Percentiles rank a stretch among this genome's conserved stretches.
phyloP scores from a whole-genome alignment of 306 rosid genomes.

The Ammopiptanthus mongolicus region DNA sequence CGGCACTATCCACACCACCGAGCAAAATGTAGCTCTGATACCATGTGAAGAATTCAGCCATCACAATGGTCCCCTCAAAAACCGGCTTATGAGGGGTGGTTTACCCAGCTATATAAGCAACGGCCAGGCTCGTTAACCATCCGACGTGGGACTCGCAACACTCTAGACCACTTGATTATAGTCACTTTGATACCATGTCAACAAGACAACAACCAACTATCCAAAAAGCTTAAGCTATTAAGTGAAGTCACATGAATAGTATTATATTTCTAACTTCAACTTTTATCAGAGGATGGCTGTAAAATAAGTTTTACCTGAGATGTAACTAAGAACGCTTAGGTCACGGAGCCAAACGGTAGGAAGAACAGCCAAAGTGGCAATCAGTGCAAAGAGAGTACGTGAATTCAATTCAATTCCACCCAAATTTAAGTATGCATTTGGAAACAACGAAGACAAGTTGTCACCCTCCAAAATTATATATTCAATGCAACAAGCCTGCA shows the following conservation, averaged over 20 bases:
- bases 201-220: too few species aligned
- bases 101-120: too few species aligned
- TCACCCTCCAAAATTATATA: slow-evolving; percentile 93
- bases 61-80: too few species aligned
- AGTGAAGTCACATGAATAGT: not conserved
- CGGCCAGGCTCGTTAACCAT: too few species aligned
- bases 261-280: not conserved
- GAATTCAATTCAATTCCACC: slow-evolving; percentile 51
- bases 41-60: too few species aligned
- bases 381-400: slow-evolving; percentile 60
- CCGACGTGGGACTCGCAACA: too few species aligned
- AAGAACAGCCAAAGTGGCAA: slow-evolving; percentile 87
- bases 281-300: not conserved
- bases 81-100: too few species aligned
- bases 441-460: slow-evolving; percentile 88
- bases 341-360: slow-evolving; percentile 96
- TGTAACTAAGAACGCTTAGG: slow-evolving; percentile 84
- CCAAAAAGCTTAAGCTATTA: not conserved
- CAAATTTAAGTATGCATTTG: slow-evolving; percentile 65
- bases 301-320: slow-evolving; percentile 56
- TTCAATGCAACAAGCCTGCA: slow-evolving; percentile 92
- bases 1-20: too few species aligned
- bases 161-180: not conserved
- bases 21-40: too few species aligned
- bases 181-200: not conserved